Conservation (phyloP, 352 stramenopile genomes). For the Phytophthora agathidicida region DNA sequence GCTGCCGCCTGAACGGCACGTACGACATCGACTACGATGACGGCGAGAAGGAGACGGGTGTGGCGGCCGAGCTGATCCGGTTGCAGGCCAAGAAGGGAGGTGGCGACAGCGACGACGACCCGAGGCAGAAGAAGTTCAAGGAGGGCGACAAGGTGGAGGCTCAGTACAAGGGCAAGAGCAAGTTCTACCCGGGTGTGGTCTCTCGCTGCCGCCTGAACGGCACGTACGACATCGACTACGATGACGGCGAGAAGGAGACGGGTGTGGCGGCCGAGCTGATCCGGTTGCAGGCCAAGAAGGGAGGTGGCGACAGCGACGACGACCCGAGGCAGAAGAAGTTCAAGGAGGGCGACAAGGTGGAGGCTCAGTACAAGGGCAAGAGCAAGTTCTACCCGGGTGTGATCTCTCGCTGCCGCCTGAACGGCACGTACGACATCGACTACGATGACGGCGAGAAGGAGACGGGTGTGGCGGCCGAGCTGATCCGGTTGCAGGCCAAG, state of each 20-base stretch:
- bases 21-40: constrained; percentile 26
- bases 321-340: constrained; percentile 21
- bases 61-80: constrained; percentile 18
- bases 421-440: constrained; percentile 21
- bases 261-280: constrained; percentile 21
- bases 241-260: constrained; percentile 24
- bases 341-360: constrained; percentile 22
- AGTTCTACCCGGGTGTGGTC: constrained; percentile 22
- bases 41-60: constrained; percentile 24
- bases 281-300: constrained; percentile 14
- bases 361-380: constrained; percentile 16
- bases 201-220: constrained; percentile 20
- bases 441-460: constrained; percentile 17
- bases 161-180: constrained; percentile 27
- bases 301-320: constrained; percentile 13
- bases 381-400: constrained; percentile 19
- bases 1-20: constrained; percentile 22
- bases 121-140: constrained; percentile 21
- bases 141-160: constrained; percentile 23
- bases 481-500: constrained; percentile 13
- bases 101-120: constrained; percentile 16
- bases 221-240: constrained; percentile 26
- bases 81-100: constrained; percentile 10
- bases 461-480: too few relatives aligned
- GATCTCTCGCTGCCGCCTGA: constrained; percentile 17